Conservation (phyloP, 306 rosid genomes). For the Medicago lupulina region DNA sequence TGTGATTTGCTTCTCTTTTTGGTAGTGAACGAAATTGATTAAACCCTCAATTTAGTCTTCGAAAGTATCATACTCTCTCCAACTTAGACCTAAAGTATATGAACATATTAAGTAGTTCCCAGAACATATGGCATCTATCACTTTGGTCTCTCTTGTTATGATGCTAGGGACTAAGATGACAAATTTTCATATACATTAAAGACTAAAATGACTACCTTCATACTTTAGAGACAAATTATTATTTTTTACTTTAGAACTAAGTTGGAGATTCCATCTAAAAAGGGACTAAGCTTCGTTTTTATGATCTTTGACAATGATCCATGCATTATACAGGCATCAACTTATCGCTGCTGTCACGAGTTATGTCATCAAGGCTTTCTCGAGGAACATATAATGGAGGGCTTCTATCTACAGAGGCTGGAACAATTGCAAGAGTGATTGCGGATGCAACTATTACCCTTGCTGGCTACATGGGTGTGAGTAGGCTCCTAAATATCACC, state of each 20-base stretch:
- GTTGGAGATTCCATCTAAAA: too few relatives aligned
- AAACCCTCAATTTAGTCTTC: not conserved
- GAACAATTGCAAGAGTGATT: conserved; percentile 88
- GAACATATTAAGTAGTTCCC: not conserved
- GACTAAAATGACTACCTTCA: not conserved
- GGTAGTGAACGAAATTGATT: conserved; percentile 1
- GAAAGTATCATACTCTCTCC: not conserved
- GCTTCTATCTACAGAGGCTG: conserved; percentile 92
- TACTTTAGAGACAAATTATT: too few relatives aligned
- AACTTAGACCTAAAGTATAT: not conserved
- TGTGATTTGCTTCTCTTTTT: conserved; percentile 34
- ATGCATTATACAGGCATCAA: conserved; percentile 71
- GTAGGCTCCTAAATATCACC: conserved; percentile 80
- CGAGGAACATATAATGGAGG: conserved; percentile 97
- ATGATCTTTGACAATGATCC: conserved; percentile 9
- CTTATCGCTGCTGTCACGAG: conserved; percentile 91
- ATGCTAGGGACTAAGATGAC: not conserved
- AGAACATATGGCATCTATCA: not conserved
- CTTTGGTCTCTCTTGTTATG: not conserved
- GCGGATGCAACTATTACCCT: conserved; percentile 92
- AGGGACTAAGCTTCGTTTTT: not conserved
- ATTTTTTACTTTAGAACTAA: too few relatives aligned
- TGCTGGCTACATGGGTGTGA: conserved; percentile 75
- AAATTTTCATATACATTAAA: not conserved
- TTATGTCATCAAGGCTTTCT: conserved; percentile 98